Evolutionary conservation across 495 filamentous ascomycete species (phyloP).

Genomic region (Monascus purpureus): DNA sequence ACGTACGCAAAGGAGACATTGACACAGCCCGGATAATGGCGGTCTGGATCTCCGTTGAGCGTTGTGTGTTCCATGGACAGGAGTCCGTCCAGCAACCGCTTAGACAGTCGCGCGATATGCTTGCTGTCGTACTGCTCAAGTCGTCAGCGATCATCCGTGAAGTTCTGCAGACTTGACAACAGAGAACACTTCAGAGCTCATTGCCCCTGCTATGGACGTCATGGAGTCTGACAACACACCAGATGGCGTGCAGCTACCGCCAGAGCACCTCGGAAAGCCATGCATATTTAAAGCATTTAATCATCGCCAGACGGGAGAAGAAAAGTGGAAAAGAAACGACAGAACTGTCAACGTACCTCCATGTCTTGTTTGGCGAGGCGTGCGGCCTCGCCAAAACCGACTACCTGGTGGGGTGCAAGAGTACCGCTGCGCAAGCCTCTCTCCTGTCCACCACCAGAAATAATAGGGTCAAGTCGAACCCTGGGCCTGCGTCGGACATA

Average conservation of each 20-base stretch:
- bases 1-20: slow-evolving; percentile 98
- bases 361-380: slow-evolving; percentile 81
- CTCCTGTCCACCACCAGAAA: slow-evolving; percentile 93
- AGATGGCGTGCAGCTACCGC: slow-evolving; percentile 24
- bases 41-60: slow-evolving; percentile 72
- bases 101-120: slow-evolving; percentile 66
- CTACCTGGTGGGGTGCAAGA: slow-evolving; percentile 71
- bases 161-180: neutral
- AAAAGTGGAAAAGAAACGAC: slow-evolving; percentile 2
- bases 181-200: slow-evolving; percentile 17
- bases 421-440: slow-evolving; percentile 88
- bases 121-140: slow-evolving; percentile 70
- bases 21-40: slow-evolving; percentile 91
- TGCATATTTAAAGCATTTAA: slow-evolving; percentile 44
- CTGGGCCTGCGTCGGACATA: slow-evolving; percentile 83
- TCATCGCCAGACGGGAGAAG: slow-evolving; percentile 14
- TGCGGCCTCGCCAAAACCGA: slow-evolving; percentile 93
- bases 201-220: slow-evolving; percentile 39
- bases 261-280: slow-evolving; percentile 43
- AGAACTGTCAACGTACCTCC: slow-evolving; percentile 52
- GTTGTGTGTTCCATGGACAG: slow-evolving; percentile 80
- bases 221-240: slow-evolving; percentile 25
- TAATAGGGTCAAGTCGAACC: slow-evolving; percentile 90
- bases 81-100: slow-evolving; percentile 67
- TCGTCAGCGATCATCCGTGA: slow-evolving; percentile 13